Conservation (phyloP, 2,329 filamentous ascomycete species). For the Pseudogymnoascus sp. region DNA sequence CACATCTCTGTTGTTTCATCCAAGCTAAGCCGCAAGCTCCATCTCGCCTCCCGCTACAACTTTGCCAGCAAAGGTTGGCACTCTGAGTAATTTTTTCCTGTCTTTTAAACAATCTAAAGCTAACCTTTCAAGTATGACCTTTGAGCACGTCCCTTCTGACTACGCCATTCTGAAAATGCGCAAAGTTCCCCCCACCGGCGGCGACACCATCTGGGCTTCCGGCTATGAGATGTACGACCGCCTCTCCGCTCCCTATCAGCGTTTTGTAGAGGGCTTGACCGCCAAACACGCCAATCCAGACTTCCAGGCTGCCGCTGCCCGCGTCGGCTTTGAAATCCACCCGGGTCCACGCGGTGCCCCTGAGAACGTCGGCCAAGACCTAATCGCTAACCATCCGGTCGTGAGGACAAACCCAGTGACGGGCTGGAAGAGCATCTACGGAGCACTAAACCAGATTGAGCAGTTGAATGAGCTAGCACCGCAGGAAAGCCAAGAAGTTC, state of each 20-base stretch:
- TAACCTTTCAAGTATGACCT: slow-evolving; percentile 31
- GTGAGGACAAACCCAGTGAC: slow-evolving; percentile 57
- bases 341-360: slow-evolving; percentile 42
- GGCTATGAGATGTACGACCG: slow-evolving; percentile 39
- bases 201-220: slow-evolving; percentile 39
- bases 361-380: slow-evolving; percentile 43
- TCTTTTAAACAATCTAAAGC: not conserved
- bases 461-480: slow-evolving; percentile 37
- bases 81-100: not conserved
- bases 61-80: slow-evolving; percentile 10
- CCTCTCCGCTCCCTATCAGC: slow-evolving; percentile 39
- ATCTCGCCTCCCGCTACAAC: slow-evolving; percentile 9
- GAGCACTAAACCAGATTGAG: slow-evolving; percentile 34
- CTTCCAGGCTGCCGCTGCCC: slow-evolving; percentile 34
- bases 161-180: slow-evolving; percentile 40
- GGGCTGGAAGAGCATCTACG: slow-evolving; percentile 51
- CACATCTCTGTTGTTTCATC: slow-evolving; percentile 10
- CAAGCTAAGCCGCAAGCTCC: slow-evolving; percentile 9
- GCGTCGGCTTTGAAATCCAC: slow-evolving; percentile 38
- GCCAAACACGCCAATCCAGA: slow-evolving; percentile 38
- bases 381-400: slow-evolving; percentile 47
- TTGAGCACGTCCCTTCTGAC: slow-evolving; percentile 40
- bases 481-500: slow-evolving; percentile 35
- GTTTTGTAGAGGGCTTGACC: slow-evolving; percentile 40
- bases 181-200: slow-evolving; percentile 35